Base-by-base conservation (phyloP, 345 rosid species). In the Sisymbrium altissimum region DNA sequence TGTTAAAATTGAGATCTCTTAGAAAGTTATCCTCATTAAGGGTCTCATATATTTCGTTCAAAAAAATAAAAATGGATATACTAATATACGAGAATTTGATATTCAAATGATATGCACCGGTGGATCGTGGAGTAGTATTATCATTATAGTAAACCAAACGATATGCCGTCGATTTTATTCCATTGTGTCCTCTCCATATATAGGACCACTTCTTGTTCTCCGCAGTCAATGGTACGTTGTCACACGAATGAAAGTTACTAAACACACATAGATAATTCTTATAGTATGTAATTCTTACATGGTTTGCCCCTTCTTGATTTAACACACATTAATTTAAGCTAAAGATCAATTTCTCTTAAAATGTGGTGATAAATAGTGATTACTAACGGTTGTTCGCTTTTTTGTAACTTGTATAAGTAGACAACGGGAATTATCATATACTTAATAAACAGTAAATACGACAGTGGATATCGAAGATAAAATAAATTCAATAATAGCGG, bases 181-280 rank as follows among this genome's bases (percentile, higher is more conserved):
- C 43, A 41, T 55, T 55, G 41, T 14, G 48, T 68, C 19, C 29
- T 38, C 30, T 40, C 10, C 73, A 29, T 23, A 3, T 23, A 1
- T 30, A 41, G 54, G 43, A 41, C 53, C 63, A 36, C 60, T n/a
- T 68, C 43, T n/a, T n/a, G n/a, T n/a, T n/a, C n/a, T n/a, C n/a
- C n/a, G 64, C 32, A 29, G 30, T 18, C 54, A 68, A 30, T 55
- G 73, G 43, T 41, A n/a, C n/a, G n/a, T 30, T 41, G 3, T 7
- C 41, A 5, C 53, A 40, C 25, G 12, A 53, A 53, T 40, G 17
- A 25, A 39, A 36, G 2, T 23, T n/a, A 11, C 0, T 3, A 7
- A 3, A 41, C 15, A 13, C 14, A 1, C 45, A 40, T 0, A 40
- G 15, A 64, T 4, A 10, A n/a, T 66, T 6, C 6, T 30, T 30